A percentile compares a stretch with the other conserved stretches of the same genome.
Evolutionary conservation across 179 eudicot species (phyloP).

Genomic region (Nepenthes alata): DNA sequence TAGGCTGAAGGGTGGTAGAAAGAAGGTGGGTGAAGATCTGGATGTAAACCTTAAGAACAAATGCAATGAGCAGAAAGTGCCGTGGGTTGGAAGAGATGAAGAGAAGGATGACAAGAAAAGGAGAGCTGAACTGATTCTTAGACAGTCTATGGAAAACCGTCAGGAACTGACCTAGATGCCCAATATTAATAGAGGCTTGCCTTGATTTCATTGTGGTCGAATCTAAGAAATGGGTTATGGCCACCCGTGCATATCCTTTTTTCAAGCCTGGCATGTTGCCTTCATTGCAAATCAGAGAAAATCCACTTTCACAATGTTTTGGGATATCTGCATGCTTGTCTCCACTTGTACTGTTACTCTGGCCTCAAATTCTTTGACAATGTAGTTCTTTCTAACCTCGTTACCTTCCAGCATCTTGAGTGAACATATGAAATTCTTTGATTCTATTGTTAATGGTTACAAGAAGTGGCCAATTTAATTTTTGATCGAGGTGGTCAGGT

Average conservation of each 20-base stretch:
- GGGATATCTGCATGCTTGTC: neutral
- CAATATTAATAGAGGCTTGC: constrained; percentile 1
- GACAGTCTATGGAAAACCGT: constrained; percentile 47
- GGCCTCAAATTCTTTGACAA: constrained; percentile 13
- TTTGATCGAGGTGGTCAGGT: no score
- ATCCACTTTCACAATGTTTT: no score
- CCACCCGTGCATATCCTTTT: no score
- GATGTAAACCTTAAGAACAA: constrained; percentile 21
- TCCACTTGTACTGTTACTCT: constrained; percentile 4
- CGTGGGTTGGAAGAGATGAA: constrained; percentile 29
- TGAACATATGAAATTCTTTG: neutral
- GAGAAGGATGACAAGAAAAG: constrained; percentile 44
- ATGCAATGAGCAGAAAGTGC: constrained; percentile 11
- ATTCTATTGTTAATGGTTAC: neutral
- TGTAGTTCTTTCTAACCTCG: neutral
- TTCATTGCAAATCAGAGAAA: no score
- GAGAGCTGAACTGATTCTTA: constrained; percentile 65
- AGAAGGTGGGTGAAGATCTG: constrained; percentile 27
- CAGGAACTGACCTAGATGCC: constrained; percentile 55
- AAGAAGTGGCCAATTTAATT: no score
- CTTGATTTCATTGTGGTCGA: no score
- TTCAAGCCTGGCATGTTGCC: no score
- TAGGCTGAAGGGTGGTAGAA: constrained; percentile 39
- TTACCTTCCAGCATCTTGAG: neutral
- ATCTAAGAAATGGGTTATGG: no score